phyloP scores from a whole-genome alignment of 768 basidiomycete genomes.

The Tremella yokohamensis region DNA sequence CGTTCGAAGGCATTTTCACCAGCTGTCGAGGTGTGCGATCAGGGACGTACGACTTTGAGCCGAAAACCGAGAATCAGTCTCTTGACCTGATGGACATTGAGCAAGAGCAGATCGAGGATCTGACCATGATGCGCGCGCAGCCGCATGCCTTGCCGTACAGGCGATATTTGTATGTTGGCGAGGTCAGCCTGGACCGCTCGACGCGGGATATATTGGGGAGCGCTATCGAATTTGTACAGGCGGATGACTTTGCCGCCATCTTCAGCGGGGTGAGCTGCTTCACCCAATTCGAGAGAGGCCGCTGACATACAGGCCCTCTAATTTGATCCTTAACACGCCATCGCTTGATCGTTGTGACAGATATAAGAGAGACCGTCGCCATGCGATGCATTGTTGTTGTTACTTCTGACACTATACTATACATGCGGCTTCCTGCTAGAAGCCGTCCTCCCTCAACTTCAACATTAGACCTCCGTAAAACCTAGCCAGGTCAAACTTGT shows the following conservation, averaged over 20 bases:
- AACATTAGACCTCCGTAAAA: constrained; percentile 85
- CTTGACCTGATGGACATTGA: constrained; percentile 25
- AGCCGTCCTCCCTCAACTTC: constrained; percentile 88
- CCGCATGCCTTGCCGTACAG: constrained; percentile 26
- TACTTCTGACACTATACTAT: neutral
- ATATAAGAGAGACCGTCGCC: neutral
- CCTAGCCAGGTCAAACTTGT: constrained; percentile 74
- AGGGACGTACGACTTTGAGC: too few relatives aligned
- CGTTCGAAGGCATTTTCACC: too few relatives aligned
- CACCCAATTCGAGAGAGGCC: too few relatives aligned
- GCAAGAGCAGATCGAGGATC: constrained; percentile 25
- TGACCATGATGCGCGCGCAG: constrained; percentile 22
- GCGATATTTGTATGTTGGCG: constrained; percentile 30
- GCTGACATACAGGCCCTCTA: too few relatives aligned
- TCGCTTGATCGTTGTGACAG: too few relatives aligned
- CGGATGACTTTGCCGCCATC: constrained; percentile 26
- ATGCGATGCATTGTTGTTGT: constrained; percentile 6
- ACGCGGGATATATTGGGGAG: neutral
- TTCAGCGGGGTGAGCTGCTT: constrained; percentile 25
- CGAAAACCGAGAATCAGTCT: neutral
- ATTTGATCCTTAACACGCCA: too few relatives aligned
- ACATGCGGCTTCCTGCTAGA: neutral
- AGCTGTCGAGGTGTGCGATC: too few relatives aligned
- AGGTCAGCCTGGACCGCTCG: constrained; percentile 16
- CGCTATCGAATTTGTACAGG: constrained; percentile 19